Evolutionary conservation across 345 rosid species (phyloP).

Genomic region (Mallotus nudiflorus): DNA sequence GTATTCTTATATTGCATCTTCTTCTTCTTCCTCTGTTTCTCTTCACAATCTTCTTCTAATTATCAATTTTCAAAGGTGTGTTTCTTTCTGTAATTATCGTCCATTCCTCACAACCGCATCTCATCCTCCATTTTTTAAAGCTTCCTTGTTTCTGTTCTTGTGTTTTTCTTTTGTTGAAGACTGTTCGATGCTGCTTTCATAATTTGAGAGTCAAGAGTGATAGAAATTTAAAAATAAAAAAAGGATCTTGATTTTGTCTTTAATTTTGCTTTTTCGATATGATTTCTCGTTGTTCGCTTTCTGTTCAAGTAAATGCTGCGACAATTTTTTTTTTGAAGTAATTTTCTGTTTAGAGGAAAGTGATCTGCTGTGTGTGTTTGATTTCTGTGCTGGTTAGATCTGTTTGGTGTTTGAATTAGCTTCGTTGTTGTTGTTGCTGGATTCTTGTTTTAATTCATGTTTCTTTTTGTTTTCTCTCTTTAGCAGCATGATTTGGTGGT

Average conservation of each 20-base stretch:
- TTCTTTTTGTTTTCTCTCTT: conserved; percentile 14
- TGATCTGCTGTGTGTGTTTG: conserved; percentile 9
- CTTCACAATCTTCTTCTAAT: no score
- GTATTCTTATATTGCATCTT: no score
- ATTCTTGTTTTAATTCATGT: conserved; percentile 30
- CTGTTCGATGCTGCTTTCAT: no score
- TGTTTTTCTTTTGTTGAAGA: no score
- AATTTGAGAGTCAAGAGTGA: no score
- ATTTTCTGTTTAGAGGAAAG: neutral
- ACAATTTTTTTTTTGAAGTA: neutral
- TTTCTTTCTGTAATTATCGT: no score
- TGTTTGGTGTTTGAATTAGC: conserved; percentile 35
- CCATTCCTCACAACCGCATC: no score
- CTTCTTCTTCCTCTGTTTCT: no score
- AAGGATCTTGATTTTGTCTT: conserved; percentile 18
- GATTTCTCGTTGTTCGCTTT: conserved; percentile 5
- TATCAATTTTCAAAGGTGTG: no score
- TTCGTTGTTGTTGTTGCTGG: conserved; percentile 26
- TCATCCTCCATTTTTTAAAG: no score
- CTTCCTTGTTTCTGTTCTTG: no score
- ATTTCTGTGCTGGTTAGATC: conserved; percentile 45
- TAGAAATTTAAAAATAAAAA: no score
- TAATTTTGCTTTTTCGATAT: neutral
- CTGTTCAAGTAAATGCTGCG: conserved; percentile 13
- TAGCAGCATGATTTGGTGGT: conserved; percentile 40